phyloP scores from a whole-genome alignment of 192 early-diverging fungal genomes.

The Pecoramyces ruminantium region DNA sequence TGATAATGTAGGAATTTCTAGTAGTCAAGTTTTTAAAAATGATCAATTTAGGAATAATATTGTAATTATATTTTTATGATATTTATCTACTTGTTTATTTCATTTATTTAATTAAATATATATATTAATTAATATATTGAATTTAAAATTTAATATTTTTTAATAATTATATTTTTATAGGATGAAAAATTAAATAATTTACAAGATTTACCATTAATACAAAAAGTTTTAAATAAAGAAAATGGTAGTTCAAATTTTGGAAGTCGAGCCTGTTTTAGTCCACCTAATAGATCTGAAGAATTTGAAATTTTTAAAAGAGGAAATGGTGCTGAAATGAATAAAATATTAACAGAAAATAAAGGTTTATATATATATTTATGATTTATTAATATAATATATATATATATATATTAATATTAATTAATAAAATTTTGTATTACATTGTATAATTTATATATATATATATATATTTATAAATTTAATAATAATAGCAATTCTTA shows the following conservation, averaged over 20 bases:
- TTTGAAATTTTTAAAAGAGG: slow-evolving; percentile 36
- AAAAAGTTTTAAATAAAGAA: background rate
- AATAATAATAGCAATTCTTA: slow-evolving; percentile 15
- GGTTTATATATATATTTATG: slow-evolving; percentile 4
- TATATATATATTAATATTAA: no score
- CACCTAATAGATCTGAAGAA: slow-evolving; percentile 27
- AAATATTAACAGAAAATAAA: slow-evolving; percentile 40
- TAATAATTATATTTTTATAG: background rate
- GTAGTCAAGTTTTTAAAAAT: background rate
- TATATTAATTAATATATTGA: no score
- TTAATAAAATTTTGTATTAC: no score
- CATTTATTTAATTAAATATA: no score
- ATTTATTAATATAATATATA: no score
- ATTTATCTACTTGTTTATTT: no score
- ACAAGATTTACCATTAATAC: background rate
- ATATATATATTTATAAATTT: background rate
- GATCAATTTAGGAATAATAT: background rate
- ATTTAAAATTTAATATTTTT: no score
- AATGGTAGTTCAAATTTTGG: background rate
- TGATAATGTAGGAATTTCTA: background rate
- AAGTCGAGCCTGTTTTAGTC: slow-evolving; percentile 2
- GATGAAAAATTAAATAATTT: background rate
- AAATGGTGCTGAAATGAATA: slow-evolving; percentile 28
- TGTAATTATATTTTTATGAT: no score
- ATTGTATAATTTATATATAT: no score